These are phyloP conservation scores for Phlyctochytrium arcticum DNA, from an alignment of 192 early-diverging fungal species.

Conservation along the genomic window DNA sequence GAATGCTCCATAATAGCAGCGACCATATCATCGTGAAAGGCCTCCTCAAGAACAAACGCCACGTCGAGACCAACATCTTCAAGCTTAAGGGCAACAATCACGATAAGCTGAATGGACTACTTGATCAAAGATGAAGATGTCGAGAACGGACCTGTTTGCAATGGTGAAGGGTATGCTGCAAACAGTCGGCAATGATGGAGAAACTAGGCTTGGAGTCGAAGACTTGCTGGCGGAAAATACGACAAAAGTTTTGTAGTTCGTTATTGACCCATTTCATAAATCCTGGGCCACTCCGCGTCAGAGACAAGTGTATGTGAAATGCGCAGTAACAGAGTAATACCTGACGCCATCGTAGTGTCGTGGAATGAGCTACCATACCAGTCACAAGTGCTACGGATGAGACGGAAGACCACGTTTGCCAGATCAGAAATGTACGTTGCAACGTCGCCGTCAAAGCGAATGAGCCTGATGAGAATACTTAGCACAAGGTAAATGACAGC, in stretches of 20 bases:
- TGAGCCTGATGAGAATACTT: conserved; percentile 54
- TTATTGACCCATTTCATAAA: conserved; percentile 89
- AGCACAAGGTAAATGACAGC: not conserved
- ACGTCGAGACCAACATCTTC: conserved; percentile 82
- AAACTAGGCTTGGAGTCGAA: conserved; percentile 77
- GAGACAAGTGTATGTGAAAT: too few relatives aligned
- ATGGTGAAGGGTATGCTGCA: conserved; percentile 71
- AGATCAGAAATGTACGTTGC: conserved; percentile 73
- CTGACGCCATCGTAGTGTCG: conserved; percentile 84
- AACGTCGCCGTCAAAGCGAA: conserved; percentile 87
- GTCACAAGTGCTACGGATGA: conserved; percentile 93
- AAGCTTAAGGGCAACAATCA: conserved; percentile 48
- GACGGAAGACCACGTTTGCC: conserved; percentile 80
- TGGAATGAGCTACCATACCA: conserved; percentile 92
- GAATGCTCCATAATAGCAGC: conserved; percentile 69
- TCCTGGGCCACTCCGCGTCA: too few relatives aligned
- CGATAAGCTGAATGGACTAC: not conserved
- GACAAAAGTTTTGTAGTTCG: conserved; percentile 80
- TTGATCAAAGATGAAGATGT: not conserved
- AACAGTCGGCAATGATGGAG: conserved; percentile 78
- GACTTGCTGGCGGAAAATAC: conserved; percentile 84
- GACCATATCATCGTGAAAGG: conserved; percentile 73
- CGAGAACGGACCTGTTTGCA: conserved; percentile 56
- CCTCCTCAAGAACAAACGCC: conserved; percentile 73
- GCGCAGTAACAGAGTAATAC: too few relatives aligned